phyloP scores from a whole-genome alignment of 1,284 basidiomycete genomes.

The Flammula alnicola region DNA sequence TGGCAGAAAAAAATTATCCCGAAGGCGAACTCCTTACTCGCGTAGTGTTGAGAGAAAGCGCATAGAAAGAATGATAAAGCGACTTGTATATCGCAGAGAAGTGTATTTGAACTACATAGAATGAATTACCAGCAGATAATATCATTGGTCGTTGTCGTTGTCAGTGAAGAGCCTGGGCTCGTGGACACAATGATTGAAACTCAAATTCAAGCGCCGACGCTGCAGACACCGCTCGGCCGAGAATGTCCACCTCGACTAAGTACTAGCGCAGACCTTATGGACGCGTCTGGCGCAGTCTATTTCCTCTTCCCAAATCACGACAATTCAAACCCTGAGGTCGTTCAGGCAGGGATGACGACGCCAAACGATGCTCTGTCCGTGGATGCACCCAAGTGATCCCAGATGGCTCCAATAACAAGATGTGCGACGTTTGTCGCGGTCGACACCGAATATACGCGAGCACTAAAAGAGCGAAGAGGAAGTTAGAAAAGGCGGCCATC shows the following conservation, averaged over 20 bases:
- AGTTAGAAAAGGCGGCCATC: slow-evolving; percentile 53
- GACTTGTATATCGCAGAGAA: no score
- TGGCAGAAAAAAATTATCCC: no score
- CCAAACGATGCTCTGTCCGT: slow-evolving; percentile 14
- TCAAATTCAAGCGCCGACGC: slow-evolving; percentile 8
- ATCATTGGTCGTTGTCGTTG: no score
- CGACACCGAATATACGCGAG: slow-evolving; percentile 56
- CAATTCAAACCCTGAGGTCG: neutral
- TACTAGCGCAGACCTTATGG: slow-evolving; percentile 11
- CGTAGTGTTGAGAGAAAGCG: no score
- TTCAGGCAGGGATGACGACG: neutral
- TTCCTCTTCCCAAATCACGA: slow-evolving; percentile 8
- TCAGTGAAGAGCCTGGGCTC: neutral
- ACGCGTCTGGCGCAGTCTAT: slow-evolving; percentile 17
- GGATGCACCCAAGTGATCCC: slow-evolving; percentile 12
- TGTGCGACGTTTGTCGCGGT: slow-evolving; percentile 57
- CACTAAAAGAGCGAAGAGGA: slow-evolving; percentile 55
- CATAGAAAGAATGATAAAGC: no score
- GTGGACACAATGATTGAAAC: neutral
- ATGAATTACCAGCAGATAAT: no score
- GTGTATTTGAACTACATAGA: no score
- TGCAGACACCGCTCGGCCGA: neutral
- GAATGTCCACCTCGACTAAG: neutral
- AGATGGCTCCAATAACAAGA: slow-evolving; percentile 40
- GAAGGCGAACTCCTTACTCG: no score